phyloP scores from a whole-genome alignment of 306 rosid species.

The Spatholobus suberectus region DNA sequence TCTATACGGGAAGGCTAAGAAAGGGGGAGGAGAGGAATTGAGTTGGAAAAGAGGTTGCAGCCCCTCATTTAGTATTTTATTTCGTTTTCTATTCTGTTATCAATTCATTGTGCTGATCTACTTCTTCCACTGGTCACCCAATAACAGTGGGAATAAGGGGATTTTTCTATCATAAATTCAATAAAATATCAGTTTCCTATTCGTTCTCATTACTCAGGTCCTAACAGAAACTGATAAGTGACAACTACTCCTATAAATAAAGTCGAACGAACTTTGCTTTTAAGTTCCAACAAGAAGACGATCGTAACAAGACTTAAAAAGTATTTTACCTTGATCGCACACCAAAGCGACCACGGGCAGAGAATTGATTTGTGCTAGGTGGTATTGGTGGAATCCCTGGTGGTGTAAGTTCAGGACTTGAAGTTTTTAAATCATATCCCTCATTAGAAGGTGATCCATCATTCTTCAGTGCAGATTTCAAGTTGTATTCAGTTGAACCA shows the following conservation, averaged over 20 bases:
- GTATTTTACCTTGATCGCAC: constrained; percentile 77
- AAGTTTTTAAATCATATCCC: constrained; percentile 46
- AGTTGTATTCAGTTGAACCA: constrained; percentile 67
- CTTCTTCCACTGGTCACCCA: too few relatives aligned
- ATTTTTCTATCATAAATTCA: too few relatives aligned
- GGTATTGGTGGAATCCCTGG: constrained; percentile 88
- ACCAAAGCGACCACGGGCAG: constrained; percentile 77
- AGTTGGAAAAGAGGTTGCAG: too few relatives aligned
- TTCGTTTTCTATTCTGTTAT: too few relatives aligned
- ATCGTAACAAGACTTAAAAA: constrained; percentile 16
- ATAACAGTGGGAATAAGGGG: too few relatives aligned
- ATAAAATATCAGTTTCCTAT: too few relatives aligned
- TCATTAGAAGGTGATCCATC: constrained; percentile 57
- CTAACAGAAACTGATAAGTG: background rate
- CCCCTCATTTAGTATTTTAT: too few relatives aligned
- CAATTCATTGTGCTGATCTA: too few relatives aligned
- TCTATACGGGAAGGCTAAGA: too few relatives aligned
- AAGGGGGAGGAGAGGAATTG: too few relatives aligned
- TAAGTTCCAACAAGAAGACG: background rate
- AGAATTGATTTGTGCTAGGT: constrained; percentile 74
- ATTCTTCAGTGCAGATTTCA: constrained; percentile 68
- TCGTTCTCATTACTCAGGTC: too few relatives aligned
- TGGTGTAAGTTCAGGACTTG: constrained; percentile 53
- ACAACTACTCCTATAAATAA: background rate
- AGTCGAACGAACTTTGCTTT: background rate